Base-by-base conservation (phyloP, 495 filamentous ascomycete species). In the Penicillium psychrofluorescens region DNA sequence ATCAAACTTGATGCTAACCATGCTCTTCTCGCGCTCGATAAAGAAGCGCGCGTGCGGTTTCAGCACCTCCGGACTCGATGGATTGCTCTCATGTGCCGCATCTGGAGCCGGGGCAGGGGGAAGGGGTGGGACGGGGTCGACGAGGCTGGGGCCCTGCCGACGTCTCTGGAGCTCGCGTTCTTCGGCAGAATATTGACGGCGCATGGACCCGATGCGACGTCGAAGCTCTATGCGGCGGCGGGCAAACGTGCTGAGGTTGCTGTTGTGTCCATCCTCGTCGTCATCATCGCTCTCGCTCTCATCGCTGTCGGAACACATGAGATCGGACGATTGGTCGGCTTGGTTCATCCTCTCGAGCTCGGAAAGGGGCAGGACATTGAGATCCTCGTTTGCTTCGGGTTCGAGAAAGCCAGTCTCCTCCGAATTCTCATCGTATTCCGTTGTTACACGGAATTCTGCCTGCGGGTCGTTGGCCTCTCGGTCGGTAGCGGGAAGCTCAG, bases 1-100 rank as follows among this genome's bases (percentile, higher is more conserved):
- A 52, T 95, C 85, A 59, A 97, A 97, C 49, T 78, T 82, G 49
- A 97, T 80, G 50, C 81, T 89, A 57, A 88, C 87, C 64, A 83
- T 89, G 67, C 80, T 88, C 67, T 88, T 88, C 48, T 83, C 71
- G 54, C 76, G 78, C 54, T 83, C 78, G 44, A 92, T 94, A 57
- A 83, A 85, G 67, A 94, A 95, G 27, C 62, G 75, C 5, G 87
- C 86, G 65, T 86, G 78, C 3, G 86, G 86, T 43, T 73, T 74
- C 67, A 90, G 63, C 10, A 81, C 73, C 45, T 81, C 78, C 11
- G 61, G 56, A 6, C 65, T 68, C 41, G 46, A 11, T 5, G 12
- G 6, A 6, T 22, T 22, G 4, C 22, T 22, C 2, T 22, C 12
- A 9, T 11, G 8, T 14, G 15, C 28, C 67, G 12, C 67, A 63